These are phyloP conservation scores for Exophiala bonariae DNA, from an alignment of 2,329 filamentous ascomycete genomes.

Conservation along the genomic window DNA sequence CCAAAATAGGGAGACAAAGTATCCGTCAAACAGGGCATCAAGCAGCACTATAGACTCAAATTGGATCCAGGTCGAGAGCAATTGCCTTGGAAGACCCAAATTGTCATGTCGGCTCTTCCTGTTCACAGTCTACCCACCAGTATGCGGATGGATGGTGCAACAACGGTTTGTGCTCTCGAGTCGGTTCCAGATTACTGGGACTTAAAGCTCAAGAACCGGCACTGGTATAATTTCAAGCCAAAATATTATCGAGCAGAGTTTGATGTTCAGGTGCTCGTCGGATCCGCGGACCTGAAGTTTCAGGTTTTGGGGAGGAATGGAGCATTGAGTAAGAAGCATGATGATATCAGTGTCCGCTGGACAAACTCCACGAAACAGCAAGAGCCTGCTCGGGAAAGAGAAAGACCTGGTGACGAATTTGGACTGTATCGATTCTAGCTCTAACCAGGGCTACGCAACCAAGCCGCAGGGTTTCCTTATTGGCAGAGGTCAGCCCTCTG, in stretches of 20 bases:
- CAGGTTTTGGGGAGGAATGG: conserved; percentile 18
- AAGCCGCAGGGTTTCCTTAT: too few relatives aligned
- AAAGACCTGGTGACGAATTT: too few relatives aligned
- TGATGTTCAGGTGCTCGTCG: conserved; percentile 22
- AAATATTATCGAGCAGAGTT: conserved; percentile 23
- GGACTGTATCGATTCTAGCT: too few relatives aligned
- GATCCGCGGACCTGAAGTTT: conserved; percentile 26
- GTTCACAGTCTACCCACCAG: conserved; percentile 15
- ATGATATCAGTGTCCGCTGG: conserved; percentile 17
- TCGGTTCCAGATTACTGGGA: conserved; percentile 17
- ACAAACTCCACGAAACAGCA: too few relatives aligned
- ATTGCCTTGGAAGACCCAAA: conserved; percentile 19
- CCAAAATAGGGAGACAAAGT: conserved; percentile 7
- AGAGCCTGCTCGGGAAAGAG: too few relatives aligned
- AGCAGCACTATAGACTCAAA: conserved; percentile 25
- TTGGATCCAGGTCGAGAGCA: conserved; percentile 18
- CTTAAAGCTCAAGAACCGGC: conserved; percentile 26
- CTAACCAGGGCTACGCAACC: too few relatives aligned
- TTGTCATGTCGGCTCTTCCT: conserved; percentile 21
- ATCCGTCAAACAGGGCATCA: conserved; percentile 16
- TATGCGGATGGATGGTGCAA: conserved; percentile 17
- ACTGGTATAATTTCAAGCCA: conserved; percentile 22
- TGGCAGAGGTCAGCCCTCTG: too few relatives aligned
- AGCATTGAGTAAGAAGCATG: conserved; percentile 17
- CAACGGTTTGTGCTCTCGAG: conserved; percentile 17